Conservation (phyloP, 2,329 filamentous ascomycete genomes). For the Drechslerella coelobrocha region DNA sequence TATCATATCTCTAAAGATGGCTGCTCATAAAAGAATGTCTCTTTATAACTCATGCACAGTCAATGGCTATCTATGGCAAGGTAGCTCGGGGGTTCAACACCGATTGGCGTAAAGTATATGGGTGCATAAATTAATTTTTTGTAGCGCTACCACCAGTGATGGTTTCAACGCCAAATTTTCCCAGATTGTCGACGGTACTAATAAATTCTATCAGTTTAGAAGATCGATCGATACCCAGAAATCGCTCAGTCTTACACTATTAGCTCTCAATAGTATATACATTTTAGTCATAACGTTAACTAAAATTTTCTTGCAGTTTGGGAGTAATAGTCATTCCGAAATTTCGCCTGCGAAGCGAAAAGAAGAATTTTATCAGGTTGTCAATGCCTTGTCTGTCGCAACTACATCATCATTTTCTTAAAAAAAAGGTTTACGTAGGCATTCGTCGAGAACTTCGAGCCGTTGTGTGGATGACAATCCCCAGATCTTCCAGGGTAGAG, state of each 20-base stretch:
- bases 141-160: constrained; percentile 1
- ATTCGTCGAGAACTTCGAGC: constrained; percentile 8
- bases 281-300: constrained; percentile 49
- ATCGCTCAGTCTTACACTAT: constrained; percentile 24
- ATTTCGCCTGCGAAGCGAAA: constrained; percentile 28
- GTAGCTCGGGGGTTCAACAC: constrained; percentile 25
- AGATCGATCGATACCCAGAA: constrained; percentile 21
- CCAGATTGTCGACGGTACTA: too few relatives aligned
- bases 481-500: constrained; percentile 42
- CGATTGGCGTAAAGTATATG: too few relatives aligned
- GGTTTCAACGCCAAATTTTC: constrained; percentile 5
- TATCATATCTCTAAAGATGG: too few relatives aligned
- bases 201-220: constrained; percentile 30
- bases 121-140: too few relatives aligned
- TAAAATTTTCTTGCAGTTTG: constrained; percentile 10
- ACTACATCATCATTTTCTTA: too few relatives aligned
- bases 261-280: background rate
- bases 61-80: too few relatives aligned
- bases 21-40: too few relatives aligned
- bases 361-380: background rate
- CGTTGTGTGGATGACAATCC: constrained; percentile 46
- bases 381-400: background rate
- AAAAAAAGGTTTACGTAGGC: background rate
- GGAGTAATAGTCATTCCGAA: constrained; percentile 39
- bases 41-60: constrained; percentile 30